These are phyloP conservation scores for Neurospora pannonica DNA, from an alignment of 495 filamentous ascomycete genomes.

Conservation along the genomic window DNA sequence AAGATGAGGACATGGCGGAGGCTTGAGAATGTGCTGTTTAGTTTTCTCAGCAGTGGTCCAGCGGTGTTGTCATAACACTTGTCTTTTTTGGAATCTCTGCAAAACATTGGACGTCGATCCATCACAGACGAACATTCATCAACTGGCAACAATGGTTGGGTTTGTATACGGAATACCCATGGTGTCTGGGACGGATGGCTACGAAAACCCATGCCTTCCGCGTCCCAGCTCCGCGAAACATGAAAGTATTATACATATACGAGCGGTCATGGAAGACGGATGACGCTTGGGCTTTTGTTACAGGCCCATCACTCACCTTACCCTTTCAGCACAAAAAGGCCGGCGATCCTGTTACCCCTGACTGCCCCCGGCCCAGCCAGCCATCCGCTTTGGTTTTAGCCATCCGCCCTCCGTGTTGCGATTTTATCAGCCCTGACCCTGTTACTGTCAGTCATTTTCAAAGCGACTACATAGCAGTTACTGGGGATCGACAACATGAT, in stretches of 20 bases:
- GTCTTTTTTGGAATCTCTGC: not conserved
- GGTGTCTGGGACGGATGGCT: not conserved
- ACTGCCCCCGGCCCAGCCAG: not conserved
- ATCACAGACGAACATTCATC: not conserved
- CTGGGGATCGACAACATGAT: not conserved
- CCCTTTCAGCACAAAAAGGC: not conserved
- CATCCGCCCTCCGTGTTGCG: not conserved
- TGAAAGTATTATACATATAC: not conserved
- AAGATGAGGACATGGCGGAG: constrained; percentile 17
- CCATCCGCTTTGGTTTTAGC: not conserved
- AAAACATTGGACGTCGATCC: not conserved
- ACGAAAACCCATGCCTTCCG: not conserved
- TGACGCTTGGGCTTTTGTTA: not conserved
- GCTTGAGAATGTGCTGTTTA: not conserved
- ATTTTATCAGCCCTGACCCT: not conserved
- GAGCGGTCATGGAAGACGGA: not conserved
- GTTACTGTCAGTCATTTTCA: not conserved
- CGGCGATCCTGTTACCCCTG: not conserved
- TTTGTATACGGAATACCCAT: not conserved
- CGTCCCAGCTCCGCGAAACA: not conserved
- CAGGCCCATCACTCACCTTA: not conserved
- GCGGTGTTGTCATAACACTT: not conserved
- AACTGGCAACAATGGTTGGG: not conserved
- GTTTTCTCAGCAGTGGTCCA: not conserved
- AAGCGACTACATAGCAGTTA: not conserved